Evolutionary conservation across 192 early-diverging fungal genomes (phyloP).

Genomic region (Spizellomyces sp.): DNA sequence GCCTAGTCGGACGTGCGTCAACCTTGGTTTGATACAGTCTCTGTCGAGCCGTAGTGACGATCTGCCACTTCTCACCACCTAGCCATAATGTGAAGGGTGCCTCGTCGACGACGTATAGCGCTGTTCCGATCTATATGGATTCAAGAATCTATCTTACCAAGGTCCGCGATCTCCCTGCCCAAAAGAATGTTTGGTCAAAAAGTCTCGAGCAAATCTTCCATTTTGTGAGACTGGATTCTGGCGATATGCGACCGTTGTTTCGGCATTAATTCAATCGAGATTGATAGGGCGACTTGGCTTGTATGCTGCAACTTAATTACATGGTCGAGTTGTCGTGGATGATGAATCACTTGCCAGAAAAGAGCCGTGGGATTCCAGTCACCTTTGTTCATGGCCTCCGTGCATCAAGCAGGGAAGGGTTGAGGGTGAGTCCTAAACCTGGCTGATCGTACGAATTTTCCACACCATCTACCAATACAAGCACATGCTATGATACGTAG

Average conservation of each 20-base stretch:
- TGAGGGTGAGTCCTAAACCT: not conserved
- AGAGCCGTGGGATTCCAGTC: slow-evolving; percentile 16
- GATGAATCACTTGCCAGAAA: slow-evolving; percentile 24
- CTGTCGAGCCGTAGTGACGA: not conserved
- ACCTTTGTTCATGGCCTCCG: slow-evolving; percentile 31
- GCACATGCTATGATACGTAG: not conserved
- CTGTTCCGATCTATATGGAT: not conserved
- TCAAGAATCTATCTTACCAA: slow-evolving; percentile 4
- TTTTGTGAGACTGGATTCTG: not conserved
- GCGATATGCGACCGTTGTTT: not conserved
- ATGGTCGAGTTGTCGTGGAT: slow-evolving; percentile 38
- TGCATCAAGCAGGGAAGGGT: not conserved
- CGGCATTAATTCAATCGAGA: not conserved
- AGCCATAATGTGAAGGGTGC: not conserved
- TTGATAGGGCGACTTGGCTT: slow-evolving; percentile 10
- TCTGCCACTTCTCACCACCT: not conserved
- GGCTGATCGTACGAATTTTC: not conserved
- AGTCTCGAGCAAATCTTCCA: slow-evolving; percentile 18
- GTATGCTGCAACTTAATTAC: slow-evolving; percentile 39
- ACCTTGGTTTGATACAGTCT: not conserved
- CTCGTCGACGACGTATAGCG: no score
- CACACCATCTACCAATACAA: not conserved
- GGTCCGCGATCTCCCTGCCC: slow-evolving; percentile 10
- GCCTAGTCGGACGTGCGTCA: not conserved
- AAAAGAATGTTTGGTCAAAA: slow-evolving; percentile 26